Conservation (phyloP, 2,329 filamentous ascomycete species). For the Camillea tinctor region DNA sequence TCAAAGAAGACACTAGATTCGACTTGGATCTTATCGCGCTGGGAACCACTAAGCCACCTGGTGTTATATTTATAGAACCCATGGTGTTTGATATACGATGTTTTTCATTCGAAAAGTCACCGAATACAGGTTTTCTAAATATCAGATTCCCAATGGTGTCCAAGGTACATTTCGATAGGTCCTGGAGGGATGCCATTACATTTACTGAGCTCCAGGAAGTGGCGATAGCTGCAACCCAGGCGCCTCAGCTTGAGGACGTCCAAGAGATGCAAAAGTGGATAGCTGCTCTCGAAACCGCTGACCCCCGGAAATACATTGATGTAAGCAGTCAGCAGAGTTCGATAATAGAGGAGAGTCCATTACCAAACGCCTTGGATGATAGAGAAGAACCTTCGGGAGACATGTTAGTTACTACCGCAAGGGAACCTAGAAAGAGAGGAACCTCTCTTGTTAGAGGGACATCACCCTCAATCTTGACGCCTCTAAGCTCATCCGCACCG, state of each 20-base stretch:
- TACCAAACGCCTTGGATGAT: constrained; percentile 6
- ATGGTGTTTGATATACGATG: constrained; percentile 79
- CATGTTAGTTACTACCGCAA: not conserved
- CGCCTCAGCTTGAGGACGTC: constrained; percentile 51
- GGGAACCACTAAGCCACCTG: constrained; percentile 41
- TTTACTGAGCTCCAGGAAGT: constrained; percentile 69
- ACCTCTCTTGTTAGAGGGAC: not conserved
- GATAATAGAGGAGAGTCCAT: constrained; percentile 27
- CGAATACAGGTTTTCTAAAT: constrained; percentile 68
- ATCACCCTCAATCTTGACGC: not conserved
- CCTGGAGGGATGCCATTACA: constrained; percentile 64
- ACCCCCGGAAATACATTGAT: constrained; percentile 45
- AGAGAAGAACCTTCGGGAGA: not conserved
- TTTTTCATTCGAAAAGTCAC: constrained; percentile 73
- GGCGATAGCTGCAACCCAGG: constrained; percentile 55
- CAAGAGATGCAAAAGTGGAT: constrained; percentile 64
- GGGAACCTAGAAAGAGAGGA: not conserved
- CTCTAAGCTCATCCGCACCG: constrained; percentile 9
- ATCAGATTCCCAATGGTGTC: constrained; percentile 73
- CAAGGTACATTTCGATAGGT: constrained; percentile 76
- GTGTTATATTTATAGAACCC: constrained; percentile 63
- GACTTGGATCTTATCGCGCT: constrained; percentile 47
- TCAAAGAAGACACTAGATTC: constrained; percentile 40
- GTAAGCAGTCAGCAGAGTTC: constrained; percentile 45
- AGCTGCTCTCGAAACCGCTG: constrained; percentile 55